phyloP scores from a whole-genome alignment of 176 grass and related monocot genomes.

The Eleusine coracana region DNA sequence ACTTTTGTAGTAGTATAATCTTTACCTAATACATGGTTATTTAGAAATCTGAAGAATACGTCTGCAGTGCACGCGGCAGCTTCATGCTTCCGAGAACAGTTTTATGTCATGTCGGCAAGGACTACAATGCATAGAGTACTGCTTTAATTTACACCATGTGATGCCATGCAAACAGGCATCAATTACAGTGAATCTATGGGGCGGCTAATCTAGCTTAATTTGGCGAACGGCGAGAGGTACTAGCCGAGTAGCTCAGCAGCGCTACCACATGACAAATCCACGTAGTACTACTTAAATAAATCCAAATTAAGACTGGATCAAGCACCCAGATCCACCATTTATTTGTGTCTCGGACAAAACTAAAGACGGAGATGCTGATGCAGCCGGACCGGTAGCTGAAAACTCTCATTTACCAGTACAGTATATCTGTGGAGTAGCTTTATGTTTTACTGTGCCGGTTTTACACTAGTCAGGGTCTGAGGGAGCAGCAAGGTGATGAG shows the following conservation, averaged over 20 bases:
- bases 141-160: slow-evolving; percentile 1
- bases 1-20: not conserved
- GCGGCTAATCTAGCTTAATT: not conserved
- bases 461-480: not conserved
- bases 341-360: not conserved
- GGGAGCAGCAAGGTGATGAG: slow-evolving; percentile 7
- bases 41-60: not conserved
- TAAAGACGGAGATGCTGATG: not conserved
- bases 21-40: not conserved
- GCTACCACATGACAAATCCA: not conserved
- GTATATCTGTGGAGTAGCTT: not conserved
- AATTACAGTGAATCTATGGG: not conserved
- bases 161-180: not conserved
- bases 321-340: not conserved
- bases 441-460: not conserved
- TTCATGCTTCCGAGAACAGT: not conserved
- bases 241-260: not conserved
- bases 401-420: not conserved
- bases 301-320: slow-evolving; percentile 6
- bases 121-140: not conserved
- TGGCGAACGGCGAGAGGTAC: not conserved
- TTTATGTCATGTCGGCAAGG: slow-evolving; percentile 44
- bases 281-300: not conserved
- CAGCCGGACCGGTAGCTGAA: not conserved
- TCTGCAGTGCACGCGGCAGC: not conserved